Evolutionary conservation across 2,329 filamentous ascomycete species (phyloP), one percentile per base, ranked within the genome.

Genomic region (Microsporum audouinii): DNA sequence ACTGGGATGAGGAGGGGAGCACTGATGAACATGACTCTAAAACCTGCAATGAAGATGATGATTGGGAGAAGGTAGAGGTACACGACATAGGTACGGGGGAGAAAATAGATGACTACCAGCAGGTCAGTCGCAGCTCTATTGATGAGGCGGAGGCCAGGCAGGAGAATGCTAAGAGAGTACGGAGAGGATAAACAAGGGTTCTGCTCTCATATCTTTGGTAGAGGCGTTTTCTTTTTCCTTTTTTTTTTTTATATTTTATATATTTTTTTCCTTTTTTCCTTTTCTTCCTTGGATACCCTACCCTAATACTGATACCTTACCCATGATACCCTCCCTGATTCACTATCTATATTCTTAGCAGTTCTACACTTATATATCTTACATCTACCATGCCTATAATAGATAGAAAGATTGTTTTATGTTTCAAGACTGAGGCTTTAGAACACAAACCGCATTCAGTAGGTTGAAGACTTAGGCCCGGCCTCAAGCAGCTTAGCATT

Each of bases 41-140:
- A 29, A 33, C 36, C 14, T 36, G 27, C 23, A 47, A 57, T 33
- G 69, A 71, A 0, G 74, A 76, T 57, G 74, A 74, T n/a, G 74
- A 73, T 36, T 76, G 74, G 74, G 73, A 76, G 60, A 76, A 75
- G 62, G 69, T 76, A 12, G 73, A 76, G 61, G 69, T 66, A 0
- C 69, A 73, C 41, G 73, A 76, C 56, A 69, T 63, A 7, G 68
- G 71, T 12, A 70, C 71, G 2, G 66, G 72, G 7, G 68, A 70
- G 51, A 65, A 66, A 29, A 64, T 76, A 39, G 65, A 67, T 10
- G 74, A 72, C 4, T 75, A 72, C 27, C 70, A 65, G 41, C 59
- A 70, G 10, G 57, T 73, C 23, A 70, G 73, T 4, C 34, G 55
- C 29, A 55, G 51, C 31, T 55, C 31, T 31, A 23, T 55, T 8